Evolutionary conservation across 2,329 filamentous ascomycete species (phyloP), one percentile per base, ranked within the genome.

Genomic region (Purpureocillium takamizusanense): DNA sequence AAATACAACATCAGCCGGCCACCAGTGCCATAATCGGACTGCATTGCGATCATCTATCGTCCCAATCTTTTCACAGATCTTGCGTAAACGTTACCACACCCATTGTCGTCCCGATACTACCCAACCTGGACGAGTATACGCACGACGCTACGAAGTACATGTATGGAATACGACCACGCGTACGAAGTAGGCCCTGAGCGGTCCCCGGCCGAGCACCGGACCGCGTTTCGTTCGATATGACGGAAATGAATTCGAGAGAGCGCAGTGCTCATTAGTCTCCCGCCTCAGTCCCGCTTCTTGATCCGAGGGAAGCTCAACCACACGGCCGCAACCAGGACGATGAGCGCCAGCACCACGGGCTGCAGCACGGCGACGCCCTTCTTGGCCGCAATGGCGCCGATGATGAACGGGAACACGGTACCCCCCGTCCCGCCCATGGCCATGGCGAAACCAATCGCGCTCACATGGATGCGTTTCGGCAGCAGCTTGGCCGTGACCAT

Each of bases 361-460:
- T 36, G 35, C 35, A 36, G 28, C 27, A 36, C 35, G 11, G 15
- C 23, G 10, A 36, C 21, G 28, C 35, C 35, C 16, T 23, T 15
- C 13, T 16, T 36, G 4, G 27, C 28, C 15, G 35, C 35, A 9
- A 36, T 31, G 12, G 35, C 33, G 7, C 40, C 40, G 6, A 35
- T 42, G 9, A 42, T 12, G 14, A 42, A 42, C 3, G 79, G 63
- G 59, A 82, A 57, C 4, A 77, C 54, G 0, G 81, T 80, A 2
- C 79, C 82, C 0, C 84, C 84, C 1, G 69, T 72, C 0, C 82
- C 81, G 0, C 84, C 84, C 52, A 87, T 74, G 0, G 83, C 82
- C 34, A 82, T 78, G 1, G 78, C 80, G 44, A 88, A 88, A 0
- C 84, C 83, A 42, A 89, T 83, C 0, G 78, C 75, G 6, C 72